Percentiles rank a stretch among this genome's conserved stretches.
Conservation (phyloP, 2,329 filamentous ascomycete genomes). For the Graphiopsis chlorocephala region DNA sequence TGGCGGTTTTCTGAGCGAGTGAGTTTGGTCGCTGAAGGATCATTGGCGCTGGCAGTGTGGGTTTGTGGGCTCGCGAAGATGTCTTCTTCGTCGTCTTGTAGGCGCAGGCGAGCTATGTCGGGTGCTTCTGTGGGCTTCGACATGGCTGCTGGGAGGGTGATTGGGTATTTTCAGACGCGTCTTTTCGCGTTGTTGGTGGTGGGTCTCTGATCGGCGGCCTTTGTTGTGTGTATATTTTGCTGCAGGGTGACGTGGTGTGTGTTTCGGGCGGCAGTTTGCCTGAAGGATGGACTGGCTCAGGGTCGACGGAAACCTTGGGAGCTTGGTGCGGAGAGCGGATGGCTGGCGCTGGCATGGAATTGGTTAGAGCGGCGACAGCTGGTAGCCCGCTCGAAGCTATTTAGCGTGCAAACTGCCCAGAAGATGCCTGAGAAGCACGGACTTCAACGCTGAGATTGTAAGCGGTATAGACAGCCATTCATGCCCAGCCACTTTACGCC, state of each 20-base stretch:
- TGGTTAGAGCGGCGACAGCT: not conserved
- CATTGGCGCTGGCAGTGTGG: conserved; percentile 41
- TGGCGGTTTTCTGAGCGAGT: conserved; percentile 39
- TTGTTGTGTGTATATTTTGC: conserved; percentile 20
- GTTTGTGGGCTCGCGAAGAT: conserved; percentile 56
- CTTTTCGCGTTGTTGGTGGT: conserved; percentile 14
- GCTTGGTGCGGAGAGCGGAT: not conserved
- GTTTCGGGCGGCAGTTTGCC: conserved; percentile 9
- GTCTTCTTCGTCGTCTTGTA: conserved; percentile 55
- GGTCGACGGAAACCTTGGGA: not conserved
- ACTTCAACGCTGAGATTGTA: not conserved
- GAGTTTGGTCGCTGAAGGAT: conserved; percentile 35
- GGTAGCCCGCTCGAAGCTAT: not conserved
- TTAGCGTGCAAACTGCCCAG: not conserved
- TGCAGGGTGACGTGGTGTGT: conserved; percentile 23
- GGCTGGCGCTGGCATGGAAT: conserved; percentile 1
- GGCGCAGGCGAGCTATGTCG: conserved; percentile 38
- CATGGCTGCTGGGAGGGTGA: conserved; percentile 23
- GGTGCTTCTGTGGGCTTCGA: conserved; percentile 28
- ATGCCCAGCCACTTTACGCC: conserved; percentile 6
- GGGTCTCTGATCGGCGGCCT: conserved; percentile 20
- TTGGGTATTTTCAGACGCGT: conserved; percentile 19
- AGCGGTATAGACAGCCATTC: not conserved
- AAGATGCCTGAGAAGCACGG: not conserved
- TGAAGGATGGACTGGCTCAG: conserved; percentile 12